These are phyloP conservation scores for Emergomyces pasteurianus DNA, from an alignment of 2,329 filamentous ascomycete genomes.

Conservation along the genomic window DNA sequence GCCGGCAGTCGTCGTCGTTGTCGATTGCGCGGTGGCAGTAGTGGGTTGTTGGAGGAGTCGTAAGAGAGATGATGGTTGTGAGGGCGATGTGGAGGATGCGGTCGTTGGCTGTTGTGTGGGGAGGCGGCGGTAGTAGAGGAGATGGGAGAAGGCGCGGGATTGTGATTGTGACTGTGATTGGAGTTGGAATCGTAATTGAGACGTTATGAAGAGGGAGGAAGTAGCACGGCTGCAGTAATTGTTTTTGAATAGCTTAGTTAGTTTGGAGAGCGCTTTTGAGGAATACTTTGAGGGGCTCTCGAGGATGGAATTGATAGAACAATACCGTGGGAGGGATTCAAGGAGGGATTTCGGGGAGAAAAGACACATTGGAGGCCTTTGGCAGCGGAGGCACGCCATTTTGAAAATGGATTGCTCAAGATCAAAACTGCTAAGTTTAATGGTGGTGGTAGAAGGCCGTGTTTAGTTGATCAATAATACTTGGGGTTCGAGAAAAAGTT, in stretches of 20 bases:
- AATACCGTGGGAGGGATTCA: conserved; percentile 2
- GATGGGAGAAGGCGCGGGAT: conserved; percentile 23
- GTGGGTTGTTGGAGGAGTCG: not conserved
- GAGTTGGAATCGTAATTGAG: conserved; percentile 2
- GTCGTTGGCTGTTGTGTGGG: conserved; percentile 10
- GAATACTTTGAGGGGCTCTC: not conserved
- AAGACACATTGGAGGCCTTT: conserved; percentile 18
- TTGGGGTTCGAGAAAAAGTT: not conserved
- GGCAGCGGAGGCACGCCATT: conserved; percentile 25
- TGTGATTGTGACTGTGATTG: conserved; percentile 18
- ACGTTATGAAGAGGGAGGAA: not conserved
- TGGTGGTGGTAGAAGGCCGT: not conserved
- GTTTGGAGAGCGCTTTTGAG: not conserved
- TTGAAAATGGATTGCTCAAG: not conserved
- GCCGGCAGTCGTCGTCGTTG: not conserved
- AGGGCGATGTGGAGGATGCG: not conserved
- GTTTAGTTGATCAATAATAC: not conserved
- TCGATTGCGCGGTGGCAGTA: not conserved
- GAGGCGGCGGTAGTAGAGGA: conserved; percentile 26
- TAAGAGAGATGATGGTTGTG: conserved; percentile 10
- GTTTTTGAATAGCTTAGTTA: not conserved
- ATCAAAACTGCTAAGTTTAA: too few species aligned
- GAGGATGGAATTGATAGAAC: not conserved
- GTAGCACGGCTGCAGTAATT: not conserved
- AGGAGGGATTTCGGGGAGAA: not conserved